A percentile compares a stretch with the other conserved stretches of the same genome.
phyloP scores from a whole-genome alignment of 306 rosid species.

The Medicago truncatula region DNA sequence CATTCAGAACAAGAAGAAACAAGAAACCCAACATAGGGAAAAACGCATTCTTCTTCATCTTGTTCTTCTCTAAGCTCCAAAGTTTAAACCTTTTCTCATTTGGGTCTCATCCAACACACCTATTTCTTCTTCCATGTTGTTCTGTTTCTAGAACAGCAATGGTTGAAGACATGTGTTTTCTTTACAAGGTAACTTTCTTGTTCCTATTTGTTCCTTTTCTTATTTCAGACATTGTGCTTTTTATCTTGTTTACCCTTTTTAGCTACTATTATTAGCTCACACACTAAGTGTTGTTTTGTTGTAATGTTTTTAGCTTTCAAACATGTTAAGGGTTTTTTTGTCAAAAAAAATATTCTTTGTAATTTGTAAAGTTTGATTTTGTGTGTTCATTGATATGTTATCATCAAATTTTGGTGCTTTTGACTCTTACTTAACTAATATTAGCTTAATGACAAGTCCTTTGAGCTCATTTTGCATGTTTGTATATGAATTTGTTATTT shows the following conservation, averaged over 20 bases:
- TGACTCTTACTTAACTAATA: background rate
- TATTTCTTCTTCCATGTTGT: slow-evolving; percentile 20
- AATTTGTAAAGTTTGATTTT: background rate
- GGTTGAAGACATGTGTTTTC: slow-evolving; percentile 70
- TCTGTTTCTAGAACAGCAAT: slow-evolving; percentile 47
- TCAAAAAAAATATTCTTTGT: background rate
- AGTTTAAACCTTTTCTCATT: slow-evolving; percentile 38
- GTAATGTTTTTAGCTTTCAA: slow-evolving; percentile 16
- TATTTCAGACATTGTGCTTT: background rate
- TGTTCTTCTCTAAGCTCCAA: slow-evolving; percentile 38
- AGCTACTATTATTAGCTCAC: slow-evolving; percentile 4
- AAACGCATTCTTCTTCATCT: slow-evolving; percentile 17
- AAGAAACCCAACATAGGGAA: slow-evolving; percentile 28
- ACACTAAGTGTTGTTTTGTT: background rate
- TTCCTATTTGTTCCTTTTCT: background rate
- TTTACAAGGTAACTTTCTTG: slow-evolving; percentile 69
- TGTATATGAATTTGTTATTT: slow-evolving; percentile 48
- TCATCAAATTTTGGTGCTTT: slow-evolving; percentile 22
- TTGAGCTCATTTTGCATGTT: slow-evolving; percentile 42
- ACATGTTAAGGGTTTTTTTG: background rate
- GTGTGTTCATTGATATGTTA: slow-evolving; percentile 7
- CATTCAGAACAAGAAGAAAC: slow-evolving; percentile 8
- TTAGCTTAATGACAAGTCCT: slow-evolving; percentile 8
- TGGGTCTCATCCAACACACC: background rate
- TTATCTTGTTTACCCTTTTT: background rate